A percentile compares a stretch with the other conserved stretches of the same genome.
Evolutionary conservation across 2,329 filamentous ascomycete genomes (phyloP).

Genomic region (Fusarium sp.): DNA sequence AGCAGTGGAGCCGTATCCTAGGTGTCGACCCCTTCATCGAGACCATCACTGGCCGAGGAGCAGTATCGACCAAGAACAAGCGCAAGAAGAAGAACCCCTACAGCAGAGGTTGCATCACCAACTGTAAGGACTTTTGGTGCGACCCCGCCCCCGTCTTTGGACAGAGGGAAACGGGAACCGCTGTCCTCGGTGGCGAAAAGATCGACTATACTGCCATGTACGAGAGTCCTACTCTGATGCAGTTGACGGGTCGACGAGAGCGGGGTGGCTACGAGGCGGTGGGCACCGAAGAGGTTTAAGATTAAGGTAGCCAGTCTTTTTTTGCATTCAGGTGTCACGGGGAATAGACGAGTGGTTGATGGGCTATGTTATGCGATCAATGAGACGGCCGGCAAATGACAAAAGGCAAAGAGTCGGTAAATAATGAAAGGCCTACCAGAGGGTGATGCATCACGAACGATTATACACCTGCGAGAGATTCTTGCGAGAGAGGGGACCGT

Average conservation of each 20-base stretch:
- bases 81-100: slow-evolving; percentile 81
- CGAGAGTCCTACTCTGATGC: slow-evolving; percentile 81
- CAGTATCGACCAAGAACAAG: slow-evolving; percentile 67
- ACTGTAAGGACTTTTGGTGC: slow-evolving; percentile 97
- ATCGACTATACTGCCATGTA: slow-evolving; percentile 93
- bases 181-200: slow-evolving; percentile 79
- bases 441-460: slow-evolving; percentile 35
- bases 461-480: slow-evolving; percentile 28
- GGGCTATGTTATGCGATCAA: slow-evolving; percentile 30
- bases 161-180: slow-evolving; percentile 77
- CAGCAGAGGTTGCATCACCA: slow-evolving; percentile 82
- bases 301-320: not conserved
- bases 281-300: slow-evolving; percentile 62
- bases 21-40: slow-evolving; percentile 95
- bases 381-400: slow-evolving; percentile 29
- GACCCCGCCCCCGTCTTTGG: slow-evolving; percentile 87
- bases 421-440: slow-evolving; percentile 23
- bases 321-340: slow-evolving; percentile 2
- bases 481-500: slow-evolving; percentile 19
- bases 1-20: slow-evolving; percentile 85
- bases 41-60: slow-evolving; percentile 86
- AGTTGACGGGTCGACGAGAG: slow-evolving; percentile 60
- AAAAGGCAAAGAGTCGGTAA: slow-evolving; percentile 27
- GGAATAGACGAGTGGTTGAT: slow-evolving; percentile 14
- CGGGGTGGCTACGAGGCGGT: slow-evolving; percentile 73